Percentiles rank a stretch among this genome's conserved stretches.
Conservation (phyloP, 139 green algal genomes). For the Haematococcus sp. region DNA sequence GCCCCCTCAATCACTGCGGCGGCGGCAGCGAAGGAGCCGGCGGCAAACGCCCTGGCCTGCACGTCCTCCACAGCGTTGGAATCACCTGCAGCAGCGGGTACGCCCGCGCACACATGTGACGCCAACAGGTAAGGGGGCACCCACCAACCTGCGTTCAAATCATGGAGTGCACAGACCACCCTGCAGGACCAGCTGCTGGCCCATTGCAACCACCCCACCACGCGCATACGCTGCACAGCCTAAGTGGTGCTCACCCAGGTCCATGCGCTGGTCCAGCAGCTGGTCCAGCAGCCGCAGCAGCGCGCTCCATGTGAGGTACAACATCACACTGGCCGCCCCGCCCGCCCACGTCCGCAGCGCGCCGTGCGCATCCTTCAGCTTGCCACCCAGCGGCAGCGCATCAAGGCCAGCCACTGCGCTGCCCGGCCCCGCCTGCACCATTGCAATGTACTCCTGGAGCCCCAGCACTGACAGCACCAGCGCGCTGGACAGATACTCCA, state of each 20-base stretch:
- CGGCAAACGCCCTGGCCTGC: slow-evolving; percentile 14
- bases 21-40: background rate
- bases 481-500: slow-evolving; percentile 20
- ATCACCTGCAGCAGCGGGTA: slow-evolving; percentile 3
- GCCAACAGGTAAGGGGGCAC: background rate
- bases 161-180: no score
- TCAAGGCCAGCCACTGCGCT: slow-evolving; percentile 9
- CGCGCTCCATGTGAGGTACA: slow-evolving; percentile 34
- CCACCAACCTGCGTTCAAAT: background rate
- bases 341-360: slow-evolving; percentile 28
- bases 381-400: slow-evolving; percentile 35
- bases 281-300: slow-evolving; percentile 2
- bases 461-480: slow-evolving; percentile 54
- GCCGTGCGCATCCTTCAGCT: slow-evolving; percentile 31
- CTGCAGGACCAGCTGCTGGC: background rate
- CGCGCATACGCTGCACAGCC: background rate
- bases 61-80: slow-evolving; percentile 13
- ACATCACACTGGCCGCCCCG: slow-evolving; percentile 10
- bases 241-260: background rate
- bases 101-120: background rate
- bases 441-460: slow-evolving; percentile 24
- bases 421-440: background rate
- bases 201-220: slow-evolving; percentile 1
- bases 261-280: background rate
- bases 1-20: background rate